These are phyloP conservation scores for Argentina anserina DNA, from an alignment of 306 rosid genomes.

Conservation along the genomic window DNA sequence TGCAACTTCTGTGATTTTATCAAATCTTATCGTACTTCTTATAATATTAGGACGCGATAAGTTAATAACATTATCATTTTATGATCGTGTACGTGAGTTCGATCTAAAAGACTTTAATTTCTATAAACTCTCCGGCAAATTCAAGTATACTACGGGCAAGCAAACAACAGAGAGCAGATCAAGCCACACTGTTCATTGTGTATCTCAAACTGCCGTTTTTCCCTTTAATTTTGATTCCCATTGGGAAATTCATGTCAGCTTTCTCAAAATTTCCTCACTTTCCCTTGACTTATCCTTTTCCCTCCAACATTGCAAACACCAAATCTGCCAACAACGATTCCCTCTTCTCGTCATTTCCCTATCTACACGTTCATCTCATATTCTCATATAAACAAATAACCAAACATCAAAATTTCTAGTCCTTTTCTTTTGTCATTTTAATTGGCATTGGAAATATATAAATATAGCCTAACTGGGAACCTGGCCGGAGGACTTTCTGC, in stretches of 20 bases:
- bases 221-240: not conserved
- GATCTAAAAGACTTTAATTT: no score
- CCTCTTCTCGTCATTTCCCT: constrained; percentile 39
- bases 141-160: constrained; percentile 9
- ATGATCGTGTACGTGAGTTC: no score
- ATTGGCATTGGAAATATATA: not conserved
- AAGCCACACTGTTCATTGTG: constrained; percentile 13
- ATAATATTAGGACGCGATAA: no score
- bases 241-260: constrained; percentile 29
- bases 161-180: constrained; percentile 23
- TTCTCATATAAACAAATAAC: not conserved
- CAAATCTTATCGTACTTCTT: no score
- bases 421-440: not conserved
- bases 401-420: not conserved
- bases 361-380: constrained; percentile 21
- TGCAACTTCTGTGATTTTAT: no score
- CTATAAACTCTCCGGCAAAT: constrained; percentile 21
- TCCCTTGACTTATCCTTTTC: constrained; percentile 8
- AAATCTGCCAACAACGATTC: constrained; percentile 41
- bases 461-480: constrained; percentile 18
- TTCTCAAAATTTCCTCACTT: constrained; percentile 34
- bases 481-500: constrained; percentile 47
- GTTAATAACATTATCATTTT: no score
- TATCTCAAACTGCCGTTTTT: constrained; percentile 32
- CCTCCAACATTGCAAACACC: constrained; percentile 41